These are phyloP conservation scores for Boletus edulis DNA, from an alignment of 768 basidiomycete species.

Conservation along the genomic window DNA sequence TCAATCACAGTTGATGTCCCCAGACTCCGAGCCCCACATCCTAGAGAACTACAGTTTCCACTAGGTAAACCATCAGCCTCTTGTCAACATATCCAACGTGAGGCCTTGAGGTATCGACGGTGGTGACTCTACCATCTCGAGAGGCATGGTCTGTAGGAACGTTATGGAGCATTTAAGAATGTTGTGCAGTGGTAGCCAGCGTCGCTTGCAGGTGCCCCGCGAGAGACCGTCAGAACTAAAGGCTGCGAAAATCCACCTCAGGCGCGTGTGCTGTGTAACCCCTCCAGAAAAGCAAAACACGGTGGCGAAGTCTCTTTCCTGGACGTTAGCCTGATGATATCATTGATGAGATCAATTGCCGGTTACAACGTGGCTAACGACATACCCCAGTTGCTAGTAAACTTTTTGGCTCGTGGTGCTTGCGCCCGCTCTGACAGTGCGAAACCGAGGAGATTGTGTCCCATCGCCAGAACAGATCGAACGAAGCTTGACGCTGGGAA, in stretches of 20 bases:
- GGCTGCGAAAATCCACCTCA: not conserved
- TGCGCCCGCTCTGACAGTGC: not conserved
- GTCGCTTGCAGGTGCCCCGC: not conserved
- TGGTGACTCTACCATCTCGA: not conserved
- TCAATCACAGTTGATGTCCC: not conserved
- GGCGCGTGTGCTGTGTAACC: not conserved
- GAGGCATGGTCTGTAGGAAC: not conserved
- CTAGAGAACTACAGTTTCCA: no score
- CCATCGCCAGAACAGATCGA: conserved; percentile 39
- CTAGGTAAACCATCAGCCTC: not conserved
- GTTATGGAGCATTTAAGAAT: not conserved
- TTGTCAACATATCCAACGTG: not conserved
- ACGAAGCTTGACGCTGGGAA: conserved; percentile 31
- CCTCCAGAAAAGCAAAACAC: not conserved
- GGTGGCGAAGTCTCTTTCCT: not conserved
- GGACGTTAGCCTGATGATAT: not conserved
- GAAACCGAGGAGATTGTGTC: conserved; percentile 27
- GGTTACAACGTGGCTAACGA: not conserved
- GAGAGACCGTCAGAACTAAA: not conserved
- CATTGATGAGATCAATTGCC: not conserved
- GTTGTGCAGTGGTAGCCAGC: not conserved
- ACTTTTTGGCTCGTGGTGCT: not conserved
- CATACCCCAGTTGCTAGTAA: conserved; percentile 9
- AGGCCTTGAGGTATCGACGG: not conserved
- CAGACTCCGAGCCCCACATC: not conserved